These are phyloP conservation scores for Ogataea angusta DNA, from an alignment of 805 yeast species.

Conservation along the genomic window DNA sequence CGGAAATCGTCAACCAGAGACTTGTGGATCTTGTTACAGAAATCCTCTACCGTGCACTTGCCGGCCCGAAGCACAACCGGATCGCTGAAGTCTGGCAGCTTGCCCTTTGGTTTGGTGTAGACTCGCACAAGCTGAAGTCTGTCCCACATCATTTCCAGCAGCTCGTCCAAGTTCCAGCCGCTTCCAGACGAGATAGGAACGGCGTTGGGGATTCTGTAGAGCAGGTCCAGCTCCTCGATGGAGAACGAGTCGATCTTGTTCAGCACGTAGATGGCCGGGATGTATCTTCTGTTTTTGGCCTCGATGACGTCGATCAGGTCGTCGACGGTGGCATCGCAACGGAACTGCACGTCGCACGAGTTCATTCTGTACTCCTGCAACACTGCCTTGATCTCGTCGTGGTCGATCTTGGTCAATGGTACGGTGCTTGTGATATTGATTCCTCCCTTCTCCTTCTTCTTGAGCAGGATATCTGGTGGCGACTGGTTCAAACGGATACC, in stretches of 20 bases:
- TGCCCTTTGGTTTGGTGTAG: slow-evolving; percentile 96
- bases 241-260: slow-evolving; percentile 96
- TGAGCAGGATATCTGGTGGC: slow-evolving; percentile 89
- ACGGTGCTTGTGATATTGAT: slow-evolving; percentile 90
- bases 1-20: slow-evolving; percentile 90
- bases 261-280: slow-evolving; percentile 91
- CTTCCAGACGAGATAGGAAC: slow-evolving; percentile 95
- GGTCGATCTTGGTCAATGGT: slow-evolving; percentile 85
- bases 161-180: slow-evolving; percentile 96
- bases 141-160: slow-evolving; percentile 94
- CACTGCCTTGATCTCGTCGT: slow-evolving; percentile 93
- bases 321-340: slow-evolving; percentile 98
- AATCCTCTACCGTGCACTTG: slow-evolving; percentile 86
- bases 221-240: slow-evolving; percentile 84
- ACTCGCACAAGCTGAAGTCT: slow-evolving; percentile 87
- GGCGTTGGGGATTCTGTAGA: slow-evolving; percentile 93
- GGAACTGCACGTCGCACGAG: slow-evolving; percentile 92
- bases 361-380: slow-evolving; percentile 93
- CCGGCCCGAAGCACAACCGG: slow-evolving; percentile 89
- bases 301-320: slow-evolving; percentile 94
- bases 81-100: slow-evolving; percentile 87
- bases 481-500: slow-evolving; percentile 90
- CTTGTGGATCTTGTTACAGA: slow-evolving; percentile 95
- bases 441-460: slow-evolving; percentile 95
- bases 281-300: slow-evolving; percentile 84